Evolutionary conservation across 768 basidiomycete genomes (phyloP).

Genomic region (Phlegmacium glaucopus): DNA sequence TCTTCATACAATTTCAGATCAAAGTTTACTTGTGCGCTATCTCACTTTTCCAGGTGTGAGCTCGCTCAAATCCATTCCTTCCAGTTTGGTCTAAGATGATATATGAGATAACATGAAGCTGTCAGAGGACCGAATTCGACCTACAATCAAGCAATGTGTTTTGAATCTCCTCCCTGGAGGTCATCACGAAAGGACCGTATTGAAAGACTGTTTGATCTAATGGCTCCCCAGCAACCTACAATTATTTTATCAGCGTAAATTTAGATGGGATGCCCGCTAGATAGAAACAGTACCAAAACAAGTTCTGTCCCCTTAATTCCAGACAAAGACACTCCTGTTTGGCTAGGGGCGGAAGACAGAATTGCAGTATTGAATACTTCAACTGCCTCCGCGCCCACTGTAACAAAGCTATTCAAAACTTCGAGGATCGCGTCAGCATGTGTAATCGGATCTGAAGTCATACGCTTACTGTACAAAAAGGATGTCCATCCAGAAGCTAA

Average conservation of each 20-base stretch:
- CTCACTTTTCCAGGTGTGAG: conserved; percentile 81
- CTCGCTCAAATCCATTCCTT: conserved; percentile 89
- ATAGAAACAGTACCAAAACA: conserved; percentile 51
- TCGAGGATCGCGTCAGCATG: background rate
- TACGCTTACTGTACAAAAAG: conserved; percentile 72
- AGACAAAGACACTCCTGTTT: conserved; percentile 69
- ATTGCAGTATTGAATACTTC: conserved; percentile 80
- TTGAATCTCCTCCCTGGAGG: conserved; percentile 73
- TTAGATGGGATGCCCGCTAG: background rate
- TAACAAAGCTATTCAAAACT: conserved; percentile 68
- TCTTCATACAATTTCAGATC: background rate
- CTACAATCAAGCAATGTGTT: conserved; percentile 80
- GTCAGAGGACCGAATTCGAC: conserved; percentile 11
- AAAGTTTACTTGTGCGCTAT: conserved; percentile 49
- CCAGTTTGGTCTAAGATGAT: conserved; percentile 57
- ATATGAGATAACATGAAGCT: conserved; percentile 6
- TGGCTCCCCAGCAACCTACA: conserved; percentile 80
- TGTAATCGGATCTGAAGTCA: background rate
- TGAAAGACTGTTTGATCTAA: conserved; percentile 87
- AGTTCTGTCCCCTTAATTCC: conserved; percentile 65
- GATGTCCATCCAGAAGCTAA: conserved; percentile 85
- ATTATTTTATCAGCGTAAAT: background rate
- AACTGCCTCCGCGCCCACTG: conserved; percentile 48
- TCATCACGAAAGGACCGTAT: conserved; percentile 88
- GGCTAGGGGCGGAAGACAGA: conserved; percentile 53